Conservation (phyloP, 148 eudicot species). For the Chenopodium berlandieri region DNA sequence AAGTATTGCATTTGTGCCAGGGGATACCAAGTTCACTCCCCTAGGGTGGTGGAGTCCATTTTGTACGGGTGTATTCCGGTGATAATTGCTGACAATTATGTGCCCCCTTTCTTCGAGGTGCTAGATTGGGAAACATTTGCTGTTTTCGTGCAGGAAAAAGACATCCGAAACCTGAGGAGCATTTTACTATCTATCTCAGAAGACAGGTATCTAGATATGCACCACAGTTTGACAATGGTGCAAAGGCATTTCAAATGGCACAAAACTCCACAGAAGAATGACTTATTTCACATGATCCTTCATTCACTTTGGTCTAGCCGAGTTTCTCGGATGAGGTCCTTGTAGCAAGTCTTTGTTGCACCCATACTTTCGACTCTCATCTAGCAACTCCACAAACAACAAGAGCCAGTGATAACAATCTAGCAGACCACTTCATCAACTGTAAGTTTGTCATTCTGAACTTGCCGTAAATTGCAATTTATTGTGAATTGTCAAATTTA, state of each 20-base stretch:
- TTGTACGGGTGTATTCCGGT: slow-evolving; percentile 74
- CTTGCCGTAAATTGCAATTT: background rate
- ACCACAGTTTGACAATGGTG: slow-evolving; percentile 46
- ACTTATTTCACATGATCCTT: slow-evolving; percentile 62
- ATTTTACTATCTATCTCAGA: slow-evolving; percentile 56
- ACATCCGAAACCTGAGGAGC: slow-evolving; percentile 54
- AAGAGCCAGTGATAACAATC: background rate
- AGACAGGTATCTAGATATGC: slow-evolving; percentile 57
- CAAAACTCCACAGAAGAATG: slow-evolving; percentile 57
- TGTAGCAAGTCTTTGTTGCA: background rate
- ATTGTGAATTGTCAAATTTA: background rate
- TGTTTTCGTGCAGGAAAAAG: slow-evolving; percentile 54
- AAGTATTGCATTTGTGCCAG: slow-evolving; percentile 78
- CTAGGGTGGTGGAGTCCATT: slow-evolving; percentile 66
- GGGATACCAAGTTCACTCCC: slow-evolving; percentile 72
- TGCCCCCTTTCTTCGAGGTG: slow-evolving; percentile 69
- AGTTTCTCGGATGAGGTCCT: background rate
- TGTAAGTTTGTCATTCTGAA: background rate
- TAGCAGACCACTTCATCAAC: background rate
- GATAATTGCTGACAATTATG: slow-evolving; percentile 68
- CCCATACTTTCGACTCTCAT: background rate
- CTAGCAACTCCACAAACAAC: background rate
- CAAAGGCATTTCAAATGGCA: slow-evolving; percentile 62
- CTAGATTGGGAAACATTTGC: slow-evolving; percentile 64
- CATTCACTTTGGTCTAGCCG: slow-evolving; percentile 7